phyloP scores from a whole-genome alignment of 371 early-diverging fungal genomes.

The Lichtheimia hyalospora region DNA sequence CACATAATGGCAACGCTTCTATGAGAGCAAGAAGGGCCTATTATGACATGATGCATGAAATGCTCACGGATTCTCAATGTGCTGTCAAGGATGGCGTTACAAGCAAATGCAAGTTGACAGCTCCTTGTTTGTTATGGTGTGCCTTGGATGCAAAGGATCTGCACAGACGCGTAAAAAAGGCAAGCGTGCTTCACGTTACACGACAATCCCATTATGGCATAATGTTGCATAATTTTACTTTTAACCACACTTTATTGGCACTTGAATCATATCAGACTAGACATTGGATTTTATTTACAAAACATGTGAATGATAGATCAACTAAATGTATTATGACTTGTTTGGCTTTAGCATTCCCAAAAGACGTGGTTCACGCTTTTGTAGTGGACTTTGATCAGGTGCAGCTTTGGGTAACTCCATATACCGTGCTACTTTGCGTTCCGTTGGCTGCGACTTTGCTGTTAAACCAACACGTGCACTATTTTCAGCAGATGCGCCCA shows the following conservation, averaged over 20 bases:
- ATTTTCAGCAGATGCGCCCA: not conserved
- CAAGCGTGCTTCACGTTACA: not conserved
- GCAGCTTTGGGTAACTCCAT: not conserved
- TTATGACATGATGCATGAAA: too few relatives aligned
- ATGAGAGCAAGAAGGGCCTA: too few relatives aligned
- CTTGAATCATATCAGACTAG: too few relatives aligned
- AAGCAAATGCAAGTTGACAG: too few relatives aligned
- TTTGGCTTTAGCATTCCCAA: not conserved
- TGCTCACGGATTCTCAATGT: too few relatives aligned
- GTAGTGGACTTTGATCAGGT: too few relatives aligned
- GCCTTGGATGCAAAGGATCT: too few relatives aligned
- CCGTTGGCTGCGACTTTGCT: not conserved
- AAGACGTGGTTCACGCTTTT: not conserved
- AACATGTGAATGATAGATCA: too few relatives aligned
- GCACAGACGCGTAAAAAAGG: not conserved
- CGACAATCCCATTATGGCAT: not conserved
- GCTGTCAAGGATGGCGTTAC: too few relatives aligned
- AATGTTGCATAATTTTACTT: not conserved
- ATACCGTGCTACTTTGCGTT: not conserved
- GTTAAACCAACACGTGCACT: slow-evolving; percentile 8
- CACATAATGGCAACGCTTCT: too few relatives aligned
- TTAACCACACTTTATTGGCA: not conserved
- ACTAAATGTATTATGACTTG: not conserved
- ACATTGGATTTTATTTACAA: too few relatives aligned
- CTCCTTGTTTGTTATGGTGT: too few relatives aligned